Evolutionary conservation across 169 alveolate genomes (phyloP), one percentile per base, ranked within the genome.

Genomic region (Cryptosporidium viatorum): DNA sequence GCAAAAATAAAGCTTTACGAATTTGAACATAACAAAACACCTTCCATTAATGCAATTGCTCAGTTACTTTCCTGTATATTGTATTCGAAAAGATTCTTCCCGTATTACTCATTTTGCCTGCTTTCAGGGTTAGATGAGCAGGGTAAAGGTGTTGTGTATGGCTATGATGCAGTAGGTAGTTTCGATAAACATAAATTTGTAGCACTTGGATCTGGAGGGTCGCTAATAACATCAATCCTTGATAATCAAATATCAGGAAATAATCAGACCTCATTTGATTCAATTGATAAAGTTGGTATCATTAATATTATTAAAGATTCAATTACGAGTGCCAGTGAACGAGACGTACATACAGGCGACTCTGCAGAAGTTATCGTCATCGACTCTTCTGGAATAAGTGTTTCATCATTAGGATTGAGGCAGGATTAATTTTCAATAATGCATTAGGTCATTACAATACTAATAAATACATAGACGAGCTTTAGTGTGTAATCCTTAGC

Each of bases 321-420:
- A 23, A 94, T 97, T 91, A 95, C 96, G 33, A 94, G 97, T 68
- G 97, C 97, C 9, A 96, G 97, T 50, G 98, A 97, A 91, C 94
- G 99, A 86, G 99, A 97, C 85, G 96, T 97, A 41, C 95, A 96
- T 91, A 96, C 98, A 60, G 98, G 99, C 35, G 98, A 96, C 86
- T 65, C 85, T 39, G 94, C 96, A 9, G 96, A 93, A 71, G 71
- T 95, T 12, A 91, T 94, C 16, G 91, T 93, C 8, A 68, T 95
- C 14, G 95, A 93, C 85, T 69, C 86, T 9, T 69, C 92, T 21
- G 94, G 94, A 18, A 84, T 92, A 21, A 74, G 71, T 37, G 58
- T 68, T 21, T 75, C 91, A 29, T 16, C 85, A n/a, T 65, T 92
- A 18, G 85, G 71, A 18, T 51, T 92, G 39, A 92, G 92, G 70